Base-by-base conservation (phyloP, 169 alveolate genomes). In the Ichthyophthirius multifiliis region DNA sequence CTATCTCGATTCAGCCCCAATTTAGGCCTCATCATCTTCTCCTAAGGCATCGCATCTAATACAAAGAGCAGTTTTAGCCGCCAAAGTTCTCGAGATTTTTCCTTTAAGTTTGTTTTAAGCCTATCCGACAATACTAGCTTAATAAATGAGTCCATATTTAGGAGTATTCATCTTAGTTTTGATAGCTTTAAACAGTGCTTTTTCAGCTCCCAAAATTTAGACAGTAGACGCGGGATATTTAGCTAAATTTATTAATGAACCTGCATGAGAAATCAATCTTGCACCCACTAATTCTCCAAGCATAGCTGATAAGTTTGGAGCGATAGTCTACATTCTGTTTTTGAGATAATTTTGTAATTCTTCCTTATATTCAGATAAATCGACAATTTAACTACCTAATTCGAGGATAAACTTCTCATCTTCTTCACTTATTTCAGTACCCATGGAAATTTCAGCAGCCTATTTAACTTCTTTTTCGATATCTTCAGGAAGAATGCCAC, bases 201-300 rank as follows among this genome's bases (percentile, higher is more conserved):
- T 98, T 95, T 76, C 98, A 46, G 99, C 99, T 27, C 99, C 99
- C 32, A 99, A 91, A 64, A 99, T 99, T 92, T 99, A 99, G 39
- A 99, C 98, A 9, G 99, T 99, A 31, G 99, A 97, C 32, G 99
- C 99, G 43, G 99, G 99, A 86, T 98, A 99, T 88, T 98, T 99
- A 9, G 99, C 99, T 79, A 99, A 87, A 78, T 97, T 97, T 90
- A 98, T 93, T 79, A 99, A 89, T 41, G 99, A 95, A 32, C 99
- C 99, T 48, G 99, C 99, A 92, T 98, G 99, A 43, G 99, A 97
- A 73, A 99, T 97, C 82, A 99, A 92, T 65, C 99, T 96, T n/a
- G 99, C 99, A 16, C 99, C 99, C 18, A 99, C 99, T 43, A 98
- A 91, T 95, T 99, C 99, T 2, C 99, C 99, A 65, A 97, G 96